Evolutionary conservation across 805 yeast species (phyloP).

Genomic region (Ogataea pignaliae): DNA sequence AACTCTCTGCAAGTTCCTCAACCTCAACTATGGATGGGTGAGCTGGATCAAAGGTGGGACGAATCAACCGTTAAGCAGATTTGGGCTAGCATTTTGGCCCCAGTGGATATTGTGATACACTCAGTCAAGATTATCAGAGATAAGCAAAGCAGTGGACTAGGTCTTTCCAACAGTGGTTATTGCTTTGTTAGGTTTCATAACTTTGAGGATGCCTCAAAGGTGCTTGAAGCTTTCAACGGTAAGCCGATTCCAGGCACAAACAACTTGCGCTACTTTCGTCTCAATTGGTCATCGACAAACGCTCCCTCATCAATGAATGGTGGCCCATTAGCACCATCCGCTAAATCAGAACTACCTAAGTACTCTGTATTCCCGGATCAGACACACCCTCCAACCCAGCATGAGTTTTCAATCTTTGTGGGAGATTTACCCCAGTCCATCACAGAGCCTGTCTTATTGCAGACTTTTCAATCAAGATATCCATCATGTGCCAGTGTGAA

Average conservation of each 20-base stretch:
- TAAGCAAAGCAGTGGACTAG: conserved; percentile 34
- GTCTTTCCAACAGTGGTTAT: conserved; percentile 58
- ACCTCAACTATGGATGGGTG: conserved; percentile 82
- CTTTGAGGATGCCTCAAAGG: conserved; percentile 57
- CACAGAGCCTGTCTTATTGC: conserved; percentile 59
- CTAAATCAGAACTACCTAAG: not conserved
- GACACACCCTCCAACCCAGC: conserved; percentile 6
- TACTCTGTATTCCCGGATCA: conserved; percentile 7
- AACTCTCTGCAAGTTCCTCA: conserved; percentile 31
- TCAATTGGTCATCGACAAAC: conserved; percentile 71
- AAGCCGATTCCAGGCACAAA: conserved; percentile 62
- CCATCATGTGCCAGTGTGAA: conserved; percentile 74
- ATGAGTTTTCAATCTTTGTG: conserved; percentile 70
- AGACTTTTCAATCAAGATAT: conserved; percentile 62
- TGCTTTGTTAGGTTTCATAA: conserved; percentile 76
- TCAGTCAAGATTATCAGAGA: conserved; percentile 68
- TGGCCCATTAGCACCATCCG: conserved; percentile 7
- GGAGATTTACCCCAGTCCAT: conserved; percentile 79
- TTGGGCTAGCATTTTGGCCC: conserved; percentile 48
- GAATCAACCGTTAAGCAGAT: conserved; percentile 61
- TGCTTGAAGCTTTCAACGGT: conserved; percentile 62
- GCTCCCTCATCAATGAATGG: conserved; percentile 16
- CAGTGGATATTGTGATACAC: conserved; percentile 56
- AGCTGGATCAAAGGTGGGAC: conserved; percentile 79
- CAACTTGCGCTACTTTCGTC: conserved; percentile 48